A percentile compares a stretch with the other conserved stretches of the same genome.
Evolutionary conservation across 345 rosid species (phyloP).

Genomic region (Gossypium arboreum): DNA sequence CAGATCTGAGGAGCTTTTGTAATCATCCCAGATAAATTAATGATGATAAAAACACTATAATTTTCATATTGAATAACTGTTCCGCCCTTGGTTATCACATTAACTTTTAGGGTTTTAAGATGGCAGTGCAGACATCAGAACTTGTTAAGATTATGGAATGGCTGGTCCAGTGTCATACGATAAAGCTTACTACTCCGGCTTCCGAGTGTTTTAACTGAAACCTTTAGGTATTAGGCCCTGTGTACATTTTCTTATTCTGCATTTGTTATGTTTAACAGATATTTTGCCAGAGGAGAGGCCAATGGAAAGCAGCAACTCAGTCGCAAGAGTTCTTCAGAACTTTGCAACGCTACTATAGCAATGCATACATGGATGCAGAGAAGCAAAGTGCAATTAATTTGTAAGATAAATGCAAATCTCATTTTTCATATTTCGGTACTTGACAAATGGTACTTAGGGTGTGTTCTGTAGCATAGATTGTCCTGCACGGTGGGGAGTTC

Average conservation of each 20-base stretch:
- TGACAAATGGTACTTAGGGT: background rate
- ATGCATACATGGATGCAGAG: conserved; percentile 85
- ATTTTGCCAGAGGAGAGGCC: conserved; percentile 91
- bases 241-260: background rate
- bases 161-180: background rate
- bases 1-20: background rate
- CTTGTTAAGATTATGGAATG: background rate
- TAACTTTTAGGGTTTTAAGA: background rate
- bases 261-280: conserved; percentile 45
- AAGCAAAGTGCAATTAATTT: conserved; percentile 94
- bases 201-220: background rate
- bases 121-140: background rate
- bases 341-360: conserved; percentile 85
- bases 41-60: background rate
- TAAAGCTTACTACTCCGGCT: background rate
- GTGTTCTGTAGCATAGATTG: background rate
- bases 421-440: background rate
- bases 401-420: conserved; percentile 38
- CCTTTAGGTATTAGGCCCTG: background rate
- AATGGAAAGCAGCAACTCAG: conserved; percentile 95
- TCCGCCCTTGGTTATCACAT: background rate
- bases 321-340: conserved; percentile 89
- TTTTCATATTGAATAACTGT: background rate
- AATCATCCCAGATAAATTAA: background rate
- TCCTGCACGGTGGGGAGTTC: background rate